phyloP scores from a whole-genome alignment of 2,329 filamentous ascomycete species.

The Diaporthe longicolla region DNA sequence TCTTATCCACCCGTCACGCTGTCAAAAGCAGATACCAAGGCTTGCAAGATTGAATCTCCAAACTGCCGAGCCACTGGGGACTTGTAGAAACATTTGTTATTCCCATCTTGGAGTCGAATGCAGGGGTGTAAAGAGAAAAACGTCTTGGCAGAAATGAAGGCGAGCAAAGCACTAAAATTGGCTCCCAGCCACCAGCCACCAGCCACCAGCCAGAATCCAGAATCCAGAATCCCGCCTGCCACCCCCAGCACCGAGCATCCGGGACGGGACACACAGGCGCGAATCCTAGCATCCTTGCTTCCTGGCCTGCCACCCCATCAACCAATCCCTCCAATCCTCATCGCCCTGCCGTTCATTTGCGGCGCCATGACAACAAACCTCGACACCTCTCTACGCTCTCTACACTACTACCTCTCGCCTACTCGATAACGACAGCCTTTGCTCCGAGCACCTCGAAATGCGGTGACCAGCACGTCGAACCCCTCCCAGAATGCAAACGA shows the following conservation, averaged over 20 bases:
- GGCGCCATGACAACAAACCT: conserved; percentile 12
- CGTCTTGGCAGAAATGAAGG: not conserved
- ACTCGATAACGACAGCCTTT: not conserved
- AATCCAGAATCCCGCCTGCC: not conserved
- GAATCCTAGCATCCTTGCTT: conserved; percentile 20
- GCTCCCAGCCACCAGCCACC: conserved; percentile 25
- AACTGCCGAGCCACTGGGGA: not conserved
- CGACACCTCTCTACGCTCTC: not conserved
- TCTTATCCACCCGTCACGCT: not conserved
- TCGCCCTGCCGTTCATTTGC: not conserved
- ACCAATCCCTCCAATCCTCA: conserved; percentile 4
- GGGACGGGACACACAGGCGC: conserved; percentile 1
- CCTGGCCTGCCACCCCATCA: not conserved
- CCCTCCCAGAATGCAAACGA: conserved; percentile 25
- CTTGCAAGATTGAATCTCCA: not conserved
- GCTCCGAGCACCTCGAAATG: not conserved
- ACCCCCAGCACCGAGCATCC: conserved; percentile 28
- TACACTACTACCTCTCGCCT: no score
- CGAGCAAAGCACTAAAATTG: conserved; percentile 24
- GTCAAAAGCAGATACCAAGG: conserved; percentile 25
- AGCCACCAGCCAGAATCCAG: conserved; percentile 22
- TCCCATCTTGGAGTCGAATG: not conserved
- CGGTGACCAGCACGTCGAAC: conserved; percentile 1
- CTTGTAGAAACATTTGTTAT: not conserved
- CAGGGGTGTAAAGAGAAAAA: not conserved